These are phyloP conservation scores for Calonectria hongkongensis DNA, from an alignment of 2,329 filamentous ascomycete genomes.

Conservation along the genomic window DNA sequence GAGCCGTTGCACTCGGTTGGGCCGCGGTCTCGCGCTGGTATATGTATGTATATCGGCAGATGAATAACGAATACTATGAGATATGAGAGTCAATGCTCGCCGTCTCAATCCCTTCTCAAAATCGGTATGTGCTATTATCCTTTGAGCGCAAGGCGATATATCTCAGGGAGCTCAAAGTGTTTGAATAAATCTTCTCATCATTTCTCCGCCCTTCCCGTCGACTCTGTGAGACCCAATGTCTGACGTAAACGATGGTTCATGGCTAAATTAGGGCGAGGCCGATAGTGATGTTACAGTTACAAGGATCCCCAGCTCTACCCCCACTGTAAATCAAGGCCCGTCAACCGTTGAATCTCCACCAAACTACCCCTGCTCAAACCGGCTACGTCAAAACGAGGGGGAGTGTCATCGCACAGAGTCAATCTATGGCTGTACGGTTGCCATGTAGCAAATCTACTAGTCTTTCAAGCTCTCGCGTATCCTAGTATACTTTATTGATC, in stretches of 20 bases:
- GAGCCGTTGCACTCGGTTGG: not conserved
- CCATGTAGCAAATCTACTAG: not conserved
- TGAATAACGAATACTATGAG: not conserved
- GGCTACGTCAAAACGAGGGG: not conserved
- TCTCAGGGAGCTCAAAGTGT: not conserved
- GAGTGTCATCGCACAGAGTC: not conserved
- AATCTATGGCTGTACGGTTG: not conserved
- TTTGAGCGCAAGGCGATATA: not conserved
- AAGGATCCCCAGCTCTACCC: conserved; percentile 22
- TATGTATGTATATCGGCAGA: not conserved
- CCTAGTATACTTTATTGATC: not conserved
- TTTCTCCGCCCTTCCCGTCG: not conserved
- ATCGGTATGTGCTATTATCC: not conserved
- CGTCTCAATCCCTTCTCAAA: not conserved
- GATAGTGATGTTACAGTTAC: conserved; percentile 25
- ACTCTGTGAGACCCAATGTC: conserved; percentile 13
- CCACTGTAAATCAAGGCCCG: conserved; percentile 19
- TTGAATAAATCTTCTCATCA: not conserved
- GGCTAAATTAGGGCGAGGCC: not conserved
- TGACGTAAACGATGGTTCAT: conserved; percentile 25
- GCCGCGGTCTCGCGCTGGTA: not conserved
- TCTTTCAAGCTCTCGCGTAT: not conserved
- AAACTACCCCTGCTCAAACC: not conserved
- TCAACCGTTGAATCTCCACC: conserved; percentile 16
- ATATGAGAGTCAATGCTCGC: not conserved